Percentiles rank a stretch among this genome's conserved stretches.
phyloP scores from a whole-genome alignment of 805 yeast genomes.

The Pichia kluyveri region DNA sequence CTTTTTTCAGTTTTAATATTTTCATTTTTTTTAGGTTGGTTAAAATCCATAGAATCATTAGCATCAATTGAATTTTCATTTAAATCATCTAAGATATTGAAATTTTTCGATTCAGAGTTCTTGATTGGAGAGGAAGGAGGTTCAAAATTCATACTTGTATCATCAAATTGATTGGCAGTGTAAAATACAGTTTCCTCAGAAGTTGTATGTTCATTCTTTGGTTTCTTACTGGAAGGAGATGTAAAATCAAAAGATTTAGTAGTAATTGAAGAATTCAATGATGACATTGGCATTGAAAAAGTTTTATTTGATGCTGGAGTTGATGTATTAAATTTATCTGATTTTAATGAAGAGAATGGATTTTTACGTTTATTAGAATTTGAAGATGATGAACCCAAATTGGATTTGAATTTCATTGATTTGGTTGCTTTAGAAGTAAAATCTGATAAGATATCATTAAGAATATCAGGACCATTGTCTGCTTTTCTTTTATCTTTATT shows the following conservation, averaged over 20 bases:
- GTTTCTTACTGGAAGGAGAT: conserved; percentile 15
- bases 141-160: conserved; percentile 11
- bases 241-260: conserved; percentile 15
- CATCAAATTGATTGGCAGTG: conserved; percentile 10
- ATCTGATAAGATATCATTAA: conserved; percentile 65
- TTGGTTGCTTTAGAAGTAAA: conserved; percentile 27
- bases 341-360: conserved; percentile 22
- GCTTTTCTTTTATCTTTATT: conserved; percentile 6
- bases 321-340: conserved; percentile 8
- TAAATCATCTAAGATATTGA: conserved; percentile 7
- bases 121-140: conserved; percentile 27
- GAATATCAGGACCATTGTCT: conserved; percentile 36
- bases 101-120: not conserved
- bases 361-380: conserved; percentile 14
- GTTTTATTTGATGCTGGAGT: conserved; percentile 15
- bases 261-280: conserved; percentile 16
- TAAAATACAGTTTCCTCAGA: not conserved
- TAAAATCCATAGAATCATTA: not conserved
- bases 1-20: no score
- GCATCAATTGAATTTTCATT: conserved; percentile 7
- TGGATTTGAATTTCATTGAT: conserved; percentile 11
- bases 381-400: conserved; percentile 9
- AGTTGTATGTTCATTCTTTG: conserved; percentile 13
- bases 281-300: conserved; percentile 23
- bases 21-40: not conserved